A percentile compares a stretch with the other conserved stretches of the same genome.
phyloP scores from a whole-genome alignment of 768 basidiomycete species.

The Exsudoporus frostii region DNA sequence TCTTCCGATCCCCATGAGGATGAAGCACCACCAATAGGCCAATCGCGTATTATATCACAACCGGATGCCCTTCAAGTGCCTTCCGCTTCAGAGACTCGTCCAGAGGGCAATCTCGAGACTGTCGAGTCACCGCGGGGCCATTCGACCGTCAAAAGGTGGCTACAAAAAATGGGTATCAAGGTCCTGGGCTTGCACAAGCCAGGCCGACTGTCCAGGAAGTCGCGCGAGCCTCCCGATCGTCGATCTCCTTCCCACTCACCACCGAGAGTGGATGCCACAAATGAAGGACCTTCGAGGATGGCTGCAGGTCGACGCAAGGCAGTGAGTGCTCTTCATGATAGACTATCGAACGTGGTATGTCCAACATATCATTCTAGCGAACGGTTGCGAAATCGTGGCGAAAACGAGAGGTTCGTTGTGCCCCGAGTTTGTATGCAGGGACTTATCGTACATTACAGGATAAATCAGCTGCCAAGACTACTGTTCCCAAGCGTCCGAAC shows the following conservation, averaged over 20 bases:
- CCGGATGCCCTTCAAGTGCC: too few relatives aligned
- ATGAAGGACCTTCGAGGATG: too few relatives aligned
- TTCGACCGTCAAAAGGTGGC: too few relatives aligned
- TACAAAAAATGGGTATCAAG: neutral
- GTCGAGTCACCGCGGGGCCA: too few relatives aligned
- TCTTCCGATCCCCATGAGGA: neutral
- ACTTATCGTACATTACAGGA: too few relatives aligned
- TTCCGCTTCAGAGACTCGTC: too few relatives aligned
- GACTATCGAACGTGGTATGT: neutral
- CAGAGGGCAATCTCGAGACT: too few relatives aligned
- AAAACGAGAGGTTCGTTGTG: too few relatives aligned
- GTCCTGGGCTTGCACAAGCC: neutral
- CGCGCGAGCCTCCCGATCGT: neutral
- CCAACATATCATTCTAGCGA: neutral
- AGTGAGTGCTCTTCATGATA: neutral
- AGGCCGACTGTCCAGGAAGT: neutral
- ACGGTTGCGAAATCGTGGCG: too few relatives aligned
- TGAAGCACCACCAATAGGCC: neutral
- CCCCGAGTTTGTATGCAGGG: neutral
- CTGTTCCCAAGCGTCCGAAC: too few relatives aligned
- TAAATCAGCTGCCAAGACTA: too few relatives aligned
- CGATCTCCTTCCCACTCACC: neutral
- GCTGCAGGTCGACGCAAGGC: neutral
- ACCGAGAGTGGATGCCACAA: neutral
- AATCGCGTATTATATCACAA: neutral